Percentiles rank a stretch among this genome's conserved stretches.
Conservation (phyloP, 805 yeast genomes). For the Kodamaea jinghongensis region DNA sequence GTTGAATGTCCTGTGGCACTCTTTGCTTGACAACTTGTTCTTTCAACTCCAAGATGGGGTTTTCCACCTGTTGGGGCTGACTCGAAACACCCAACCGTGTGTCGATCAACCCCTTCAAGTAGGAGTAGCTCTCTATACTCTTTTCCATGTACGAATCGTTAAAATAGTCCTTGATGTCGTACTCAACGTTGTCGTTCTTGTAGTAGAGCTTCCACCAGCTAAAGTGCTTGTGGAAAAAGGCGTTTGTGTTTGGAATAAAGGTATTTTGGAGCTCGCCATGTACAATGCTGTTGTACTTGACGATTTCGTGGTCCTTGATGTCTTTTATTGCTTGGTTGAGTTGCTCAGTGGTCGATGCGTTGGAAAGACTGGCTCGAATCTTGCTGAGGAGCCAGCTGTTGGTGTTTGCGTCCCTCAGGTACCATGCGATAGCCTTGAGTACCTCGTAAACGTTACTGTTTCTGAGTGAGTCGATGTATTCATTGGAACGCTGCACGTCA, state of each 20-base stretch:
- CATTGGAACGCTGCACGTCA: conserved; percentile 32
- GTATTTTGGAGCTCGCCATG: conserved; percentile 37
- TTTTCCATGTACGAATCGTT: conserved; percentile 32
- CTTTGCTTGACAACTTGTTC: conserved; percentile 27
- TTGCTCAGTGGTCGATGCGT: conserved; percentile 13
- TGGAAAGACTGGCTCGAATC: conserved; percentile 13
- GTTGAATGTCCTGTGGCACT: conserved; percentile 35
- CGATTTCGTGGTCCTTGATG: conserved; percentile 23
- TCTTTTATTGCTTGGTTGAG: conserved; percentile 18
- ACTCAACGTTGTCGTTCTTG: conserved; percentile 43
- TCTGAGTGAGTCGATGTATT: conserved; percentile 26
- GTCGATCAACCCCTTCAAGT: conserved; percentile 35
- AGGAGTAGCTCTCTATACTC: conserved; percentile 39
- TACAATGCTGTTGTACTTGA: conserved; percentile 26
- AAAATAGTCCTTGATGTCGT: conserved; percentile 39
- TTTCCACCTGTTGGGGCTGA: neutral
- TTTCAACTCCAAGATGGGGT: conserved; percentile 7
- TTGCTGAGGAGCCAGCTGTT: conserved; percentile 19
- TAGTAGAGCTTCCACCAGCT: conserved; percentile 43
- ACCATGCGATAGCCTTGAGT: conserved; percentile 28
- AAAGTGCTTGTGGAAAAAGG: conserved; percentile 28
- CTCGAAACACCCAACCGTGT: conserved; percentile 18
- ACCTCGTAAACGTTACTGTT: conserved; percentile 38
- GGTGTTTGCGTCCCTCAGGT: conserved; percentile 23
- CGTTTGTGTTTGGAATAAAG: conserved; percentile 30